Evolutionary conservation across 192 early-diverging fungal species (phyloP).

Genomic region (Backusella morwellensis): DNA sequence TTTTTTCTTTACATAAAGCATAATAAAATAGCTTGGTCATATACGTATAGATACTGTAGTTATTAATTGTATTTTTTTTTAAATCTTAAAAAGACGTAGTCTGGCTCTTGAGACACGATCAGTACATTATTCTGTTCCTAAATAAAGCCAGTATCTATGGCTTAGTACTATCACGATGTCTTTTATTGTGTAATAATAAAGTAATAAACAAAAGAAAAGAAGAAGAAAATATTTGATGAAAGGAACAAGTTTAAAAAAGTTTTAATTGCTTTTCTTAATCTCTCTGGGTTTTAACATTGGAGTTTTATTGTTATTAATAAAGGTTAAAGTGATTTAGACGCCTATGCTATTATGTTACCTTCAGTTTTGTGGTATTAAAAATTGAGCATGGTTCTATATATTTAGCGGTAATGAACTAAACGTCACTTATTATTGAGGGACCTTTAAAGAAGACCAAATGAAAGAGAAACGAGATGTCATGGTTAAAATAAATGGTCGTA

Average conservation of each 20-base stretch:
- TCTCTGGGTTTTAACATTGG: background rate
- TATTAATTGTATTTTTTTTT: background rate
- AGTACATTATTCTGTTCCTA: background rate
- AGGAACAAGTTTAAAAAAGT: background rate
- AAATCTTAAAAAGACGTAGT: background rate
- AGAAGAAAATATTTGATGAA: background rate
- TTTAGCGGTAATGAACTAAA: background rate
- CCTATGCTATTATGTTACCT: background rate
- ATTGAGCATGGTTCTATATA: background rate
- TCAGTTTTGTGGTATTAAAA: background rate
- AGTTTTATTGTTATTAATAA: background rate
- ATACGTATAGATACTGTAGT: background rate
- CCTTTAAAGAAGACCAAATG: background rate
- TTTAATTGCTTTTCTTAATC: too few relatives aligned
- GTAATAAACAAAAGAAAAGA: too few relatives aligned
- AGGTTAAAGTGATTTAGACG: background rate
- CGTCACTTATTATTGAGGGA: background rate
- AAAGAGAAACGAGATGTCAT: background rate
- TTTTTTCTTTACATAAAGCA: background rate
- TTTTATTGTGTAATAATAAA: background rate
- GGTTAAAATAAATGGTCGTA: background rate
- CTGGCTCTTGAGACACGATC: background rate
- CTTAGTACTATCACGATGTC: background rate
- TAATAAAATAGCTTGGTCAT: background rate
- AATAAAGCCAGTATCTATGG: background rate